phyloP scores from a whole-genome alignment of 306 rosid genomes.

The Argentina anserina region DNA sequence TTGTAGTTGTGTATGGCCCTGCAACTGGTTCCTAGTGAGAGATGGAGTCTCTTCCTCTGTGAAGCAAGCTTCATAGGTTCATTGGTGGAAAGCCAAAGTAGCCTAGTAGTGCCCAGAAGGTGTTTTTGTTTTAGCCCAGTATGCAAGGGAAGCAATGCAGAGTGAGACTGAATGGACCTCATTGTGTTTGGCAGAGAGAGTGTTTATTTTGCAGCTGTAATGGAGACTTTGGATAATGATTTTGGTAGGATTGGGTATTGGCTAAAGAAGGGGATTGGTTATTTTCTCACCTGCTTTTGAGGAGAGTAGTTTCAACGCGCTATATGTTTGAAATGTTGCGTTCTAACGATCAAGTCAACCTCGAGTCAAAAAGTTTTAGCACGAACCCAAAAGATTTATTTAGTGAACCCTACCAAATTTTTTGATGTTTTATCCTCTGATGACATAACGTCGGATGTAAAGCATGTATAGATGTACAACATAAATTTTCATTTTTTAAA shows the following conservation, averaged over 20 bases:
- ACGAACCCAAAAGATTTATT: background rate
- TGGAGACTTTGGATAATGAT: constrained; percentile 3
- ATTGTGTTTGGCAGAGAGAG: background rate
- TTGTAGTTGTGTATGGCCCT: constrained; percentile 33
- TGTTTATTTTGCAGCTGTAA: background rate
- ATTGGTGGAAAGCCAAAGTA: constrained; percentile 20
- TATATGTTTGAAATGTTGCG: too few relatives aligned
- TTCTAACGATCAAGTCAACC: too few relatives aligned
- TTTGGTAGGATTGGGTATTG: background rate
- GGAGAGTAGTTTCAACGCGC: background rate
- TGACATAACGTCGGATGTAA: too few relatives aligned
- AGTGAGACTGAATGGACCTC: constrained; percentile 8
- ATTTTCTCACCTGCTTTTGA: background rate
- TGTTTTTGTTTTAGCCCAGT: constrained; percentile 25
- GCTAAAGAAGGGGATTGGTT: background rate
- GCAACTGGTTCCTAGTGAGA: constrained; percentile 14
- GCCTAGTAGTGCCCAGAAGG: constrained; percentile 13
- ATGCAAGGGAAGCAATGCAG: constrained; percentile 28
- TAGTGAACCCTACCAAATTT: background rate
- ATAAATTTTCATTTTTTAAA: too few relatives aligned
- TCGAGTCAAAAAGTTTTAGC: background rate
- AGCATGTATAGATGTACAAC: too few relatives aligned
- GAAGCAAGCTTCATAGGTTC: constrained; percentile 7
- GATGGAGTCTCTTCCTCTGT: constrained; percentile 13
- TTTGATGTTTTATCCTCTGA: too few relatives aligned